A percentile compares a stretch with the other conserved stretches of the same genome.
Conservation (phyloP, 2,329 filamentous ascomycete species). For the Diplodia corticola region DNA sequence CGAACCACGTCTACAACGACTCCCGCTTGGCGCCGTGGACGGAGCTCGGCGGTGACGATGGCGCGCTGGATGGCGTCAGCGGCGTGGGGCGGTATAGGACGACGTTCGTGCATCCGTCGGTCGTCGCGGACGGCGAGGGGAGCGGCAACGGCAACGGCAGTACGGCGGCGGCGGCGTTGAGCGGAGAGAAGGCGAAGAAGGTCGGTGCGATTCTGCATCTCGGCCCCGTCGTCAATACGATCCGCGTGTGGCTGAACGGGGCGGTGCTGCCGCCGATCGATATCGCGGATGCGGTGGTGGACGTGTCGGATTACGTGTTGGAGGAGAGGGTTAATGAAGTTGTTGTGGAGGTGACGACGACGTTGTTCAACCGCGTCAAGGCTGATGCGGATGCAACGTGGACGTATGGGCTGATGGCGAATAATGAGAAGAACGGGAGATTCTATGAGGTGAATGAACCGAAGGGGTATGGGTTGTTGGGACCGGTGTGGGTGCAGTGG, state of each 20-base stretch:
- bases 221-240: slow-evolving; percentile 34
- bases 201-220: slow-evolving; percentile 31
- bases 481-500: slow-evolving; percentile 23
- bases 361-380: slow-evolving; percentile 35
- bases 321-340: slow-evolving; percentile 29
- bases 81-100: slow-evolving; percentile 41
- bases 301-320: slow-evolving; percentile 29
- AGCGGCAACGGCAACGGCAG: slow-evolving; percentile 19
- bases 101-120: slow-evolving; percentile 35
- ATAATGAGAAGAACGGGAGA: slow-evolving; percentile 24
- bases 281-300: slow-evolving; percentile 29
- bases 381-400: slow-evolving; percentile 24
- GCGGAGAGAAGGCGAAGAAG: too few species aligned
- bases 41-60: slow-evolving; percentile 28
- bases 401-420: slow-evolving; percentile 25
- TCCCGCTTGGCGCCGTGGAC: slow-evolving; percentile 38
- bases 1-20: slow-evolving; percentile 29
- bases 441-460: slow-evolving; percentile 20
- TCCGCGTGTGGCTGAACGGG: slow-evolving; percentile 34
- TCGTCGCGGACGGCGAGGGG: too few species aligned
- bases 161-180: too few species aligned
- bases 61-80: slow-evolving; percentile 32
- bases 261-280: slow-evolving; percentile 35
- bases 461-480: slow-evolving; percentile 26
- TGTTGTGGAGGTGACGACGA: slow-evolving; percentile 35